These are phyloP conservation scores for Ramichloridium luteum DNA, from an alignment of 2,329 filamentous ascomycete species.

Conservation along the genomic window DNA sequence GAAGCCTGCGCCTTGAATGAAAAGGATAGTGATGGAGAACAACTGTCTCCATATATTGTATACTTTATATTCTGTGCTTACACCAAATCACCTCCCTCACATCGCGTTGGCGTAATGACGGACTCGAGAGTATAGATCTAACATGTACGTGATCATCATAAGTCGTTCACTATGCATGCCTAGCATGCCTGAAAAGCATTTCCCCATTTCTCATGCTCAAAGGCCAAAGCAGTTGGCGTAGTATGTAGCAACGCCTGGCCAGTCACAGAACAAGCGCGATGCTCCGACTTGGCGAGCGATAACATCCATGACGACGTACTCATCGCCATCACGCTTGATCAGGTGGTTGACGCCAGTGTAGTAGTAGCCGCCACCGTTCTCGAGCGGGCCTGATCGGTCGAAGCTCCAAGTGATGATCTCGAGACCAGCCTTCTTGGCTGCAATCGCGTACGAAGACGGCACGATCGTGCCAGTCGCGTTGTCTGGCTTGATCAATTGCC, in stretches of 20 bases:
- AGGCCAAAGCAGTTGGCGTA: conserved; percentile 57
- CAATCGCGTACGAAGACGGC: conserved; percentile 50
- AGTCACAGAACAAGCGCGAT: conserved; percentile 54
- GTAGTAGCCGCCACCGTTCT: conserved; percentile 42
- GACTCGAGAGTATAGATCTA: too few relatives aligned
- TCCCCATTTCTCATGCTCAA: too few relatives aligned
- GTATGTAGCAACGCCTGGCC: conserved; percentile 56
- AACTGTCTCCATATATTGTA: too few relatives aligned
- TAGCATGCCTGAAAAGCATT: too few relatives aligned
- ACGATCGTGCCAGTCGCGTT: conserved; percentile 42
- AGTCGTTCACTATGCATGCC: too few relatives aligned
- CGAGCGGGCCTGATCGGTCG: conserved; percentile 51
- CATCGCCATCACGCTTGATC: conserved; percentile 52
- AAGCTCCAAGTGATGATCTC: conserved; percentile 58
- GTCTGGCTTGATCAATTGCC: conserved; percentile 44
- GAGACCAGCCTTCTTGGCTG: conserved; percentile 48
- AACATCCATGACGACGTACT: conserved; percentile 54
- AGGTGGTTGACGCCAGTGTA: conserved; percentile 39
- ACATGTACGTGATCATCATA: too few relatives aligned
- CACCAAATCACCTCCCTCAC: too few relatives aligned
- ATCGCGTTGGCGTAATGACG: too few relatives aligned
- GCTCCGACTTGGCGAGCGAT: conserved; percentile 50
- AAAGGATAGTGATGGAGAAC: too few relatives aligned
- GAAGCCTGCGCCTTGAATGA: too few relatives aligned
- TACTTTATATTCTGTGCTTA: too few relatives aligned